phyloP scores from a whole-genome alignment of 2,329 filamentous ascomycete species.

The Aspergillus bombycis region DNA sequence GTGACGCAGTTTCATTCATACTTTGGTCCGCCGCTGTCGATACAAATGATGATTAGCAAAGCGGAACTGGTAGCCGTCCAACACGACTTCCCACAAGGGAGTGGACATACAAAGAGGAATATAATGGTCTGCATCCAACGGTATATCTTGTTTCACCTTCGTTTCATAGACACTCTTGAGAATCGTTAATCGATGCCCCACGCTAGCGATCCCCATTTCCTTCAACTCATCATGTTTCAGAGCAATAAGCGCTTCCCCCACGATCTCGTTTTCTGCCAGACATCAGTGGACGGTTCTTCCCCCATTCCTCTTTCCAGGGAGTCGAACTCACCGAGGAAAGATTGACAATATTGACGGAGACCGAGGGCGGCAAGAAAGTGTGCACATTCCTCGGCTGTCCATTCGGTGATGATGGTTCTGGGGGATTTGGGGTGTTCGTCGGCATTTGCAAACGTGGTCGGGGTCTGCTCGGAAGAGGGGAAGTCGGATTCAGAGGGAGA shows the following conservation, averaged over 20 bases:
- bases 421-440: slow-evolving; percentile 57
- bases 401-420: slow-evolving; percentile 60
- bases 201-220: slow-evolving; percentile 89
- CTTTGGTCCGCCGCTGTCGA: slow-evolving; percentile 82
- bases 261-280: slow-evolving; percentile 83
- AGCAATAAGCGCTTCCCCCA: slow-evolving; percentile 86
- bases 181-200: slow-evolving; percentile 91
- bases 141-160: slow-evolving; percentile 90
- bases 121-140: slow-evolving; percentile 90
- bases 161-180: slow-evolving; percentile 95
- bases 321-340: slow-evolving; percentile 73
- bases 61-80: slow-evolving; percentile 13
- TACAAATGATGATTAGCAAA: slow-evolving; percentile 12
- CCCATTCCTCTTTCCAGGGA: background rate
- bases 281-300: slow-evolving; percentile 9
- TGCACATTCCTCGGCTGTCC: slow-evolving; percentile 81
- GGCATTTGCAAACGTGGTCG: slow-evolving; percentile 61
- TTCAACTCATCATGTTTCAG: slow-evolving; percentile 91
- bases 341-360: slow-evolving; percentile 78
- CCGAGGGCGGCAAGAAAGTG: slow-evolving; percentile 83
- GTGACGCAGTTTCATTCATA: slow-evolving; percentile 82
- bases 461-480: slow-evolving; percentile 63
- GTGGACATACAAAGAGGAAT: slow-evolving; percentile 77
- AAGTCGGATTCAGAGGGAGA: slow-evolving; percentile 62
- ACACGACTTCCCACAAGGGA: background rate